Evolutionary conservation across 305 asterid genomes (phyloP).

Genomic region (Fraxinus platypoda): DNA sequence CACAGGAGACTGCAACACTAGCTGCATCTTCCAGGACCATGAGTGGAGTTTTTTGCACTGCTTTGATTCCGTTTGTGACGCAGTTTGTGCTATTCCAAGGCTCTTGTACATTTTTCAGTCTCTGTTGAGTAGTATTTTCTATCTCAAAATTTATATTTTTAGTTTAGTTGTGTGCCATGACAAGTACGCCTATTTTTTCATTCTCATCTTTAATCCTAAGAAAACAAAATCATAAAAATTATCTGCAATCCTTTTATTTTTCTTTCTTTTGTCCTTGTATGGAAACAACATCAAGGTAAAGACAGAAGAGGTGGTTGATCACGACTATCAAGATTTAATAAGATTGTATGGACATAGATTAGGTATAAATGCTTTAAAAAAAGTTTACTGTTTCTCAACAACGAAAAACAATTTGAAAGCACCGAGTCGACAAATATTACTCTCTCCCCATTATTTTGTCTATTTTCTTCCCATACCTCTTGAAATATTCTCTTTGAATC

Average conservation of each 20-base stretch:
- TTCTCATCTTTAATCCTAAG: neutral
- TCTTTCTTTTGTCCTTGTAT: neutral
- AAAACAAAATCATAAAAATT: neutral
- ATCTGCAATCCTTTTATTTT: neutral
- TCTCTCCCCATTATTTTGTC: neutral
- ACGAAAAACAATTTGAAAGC: neutral
- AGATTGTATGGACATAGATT: neutral
- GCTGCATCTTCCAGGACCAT: neutral
- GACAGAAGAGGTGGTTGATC: neutral
- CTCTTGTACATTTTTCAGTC: neutral
- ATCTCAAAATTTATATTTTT: too few relatives aligned
- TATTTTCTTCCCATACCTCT: neutral
- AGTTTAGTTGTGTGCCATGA: too few relatives aligned
- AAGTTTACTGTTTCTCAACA: neutral
- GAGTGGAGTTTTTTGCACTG: neutral
- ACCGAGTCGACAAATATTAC: neutral
- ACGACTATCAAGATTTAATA: neutral
- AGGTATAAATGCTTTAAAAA: neutral
- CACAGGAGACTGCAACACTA: neutral
- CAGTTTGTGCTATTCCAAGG: neutral
- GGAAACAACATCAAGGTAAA: neutral
- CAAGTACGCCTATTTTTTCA: too few relatives aligned
- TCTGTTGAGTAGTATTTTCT: neutral
- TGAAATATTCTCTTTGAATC: neutral
- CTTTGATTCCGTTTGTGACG: neutral